Evolutionary conservation across 2,329 filamentous ascomycete species (phyloP).

Genomic region (Cladosporium sp.): DNA sequence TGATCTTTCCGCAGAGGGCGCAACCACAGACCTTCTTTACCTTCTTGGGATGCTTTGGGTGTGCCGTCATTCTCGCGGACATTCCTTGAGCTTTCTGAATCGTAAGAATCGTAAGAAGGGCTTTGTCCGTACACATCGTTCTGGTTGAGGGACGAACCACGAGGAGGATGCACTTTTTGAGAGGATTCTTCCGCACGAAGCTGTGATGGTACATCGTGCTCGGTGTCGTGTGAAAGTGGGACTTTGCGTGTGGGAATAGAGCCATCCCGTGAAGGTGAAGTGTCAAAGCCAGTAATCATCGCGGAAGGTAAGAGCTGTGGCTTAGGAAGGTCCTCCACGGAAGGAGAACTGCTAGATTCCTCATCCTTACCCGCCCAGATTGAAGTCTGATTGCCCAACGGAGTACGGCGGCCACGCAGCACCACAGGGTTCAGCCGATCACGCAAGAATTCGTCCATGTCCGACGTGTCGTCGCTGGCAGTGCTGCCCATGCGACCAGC

Average conservation of each 20-base stretch:
- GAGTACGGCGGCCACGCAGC: conserved; percentile 47
- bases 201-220: conserved; percentile 3
- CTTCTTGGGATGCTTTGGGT: conserved; percentile 25
- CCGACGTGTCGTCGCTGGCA: conserved; percentile 42
- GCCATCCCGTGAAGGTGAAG: conserved; percentile 2
- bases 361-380: conserved; percentile 1
- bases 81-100: not conserved
- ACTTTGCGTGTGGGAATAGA: not conserved
- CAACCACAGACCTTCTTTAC: conserved; percentile 42
- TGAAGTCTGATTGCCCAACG: conserved; percentile 27
- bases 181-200: not conserved
- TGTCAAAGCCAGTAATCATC: conserved; percentile 21
- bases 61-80: not conserved
- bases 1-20: conserved; percentile 18
- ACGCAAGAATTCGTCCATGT: conserved; percentile 49
- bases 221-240: conserved; percentile 19
- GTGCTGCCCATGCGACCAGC: conserved; percentile 47
- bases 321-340: conserved; percentile 25
- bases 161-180: not conserved
- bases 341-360: conserved; percentile 23
- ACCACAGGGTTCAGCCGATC: conserved; percentile 47
- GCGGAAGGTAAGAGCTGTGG: conserved; percentile 34
- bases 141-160: not conserved
- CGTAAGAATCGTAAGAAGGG: not conserved
- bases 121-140: not conserved